Percentiles rank a stretch among this genome's conserved stretches.
Conservation (phyloP, 345 rosid genomes). For the Bruguiera gymnorhiza region DNA sequence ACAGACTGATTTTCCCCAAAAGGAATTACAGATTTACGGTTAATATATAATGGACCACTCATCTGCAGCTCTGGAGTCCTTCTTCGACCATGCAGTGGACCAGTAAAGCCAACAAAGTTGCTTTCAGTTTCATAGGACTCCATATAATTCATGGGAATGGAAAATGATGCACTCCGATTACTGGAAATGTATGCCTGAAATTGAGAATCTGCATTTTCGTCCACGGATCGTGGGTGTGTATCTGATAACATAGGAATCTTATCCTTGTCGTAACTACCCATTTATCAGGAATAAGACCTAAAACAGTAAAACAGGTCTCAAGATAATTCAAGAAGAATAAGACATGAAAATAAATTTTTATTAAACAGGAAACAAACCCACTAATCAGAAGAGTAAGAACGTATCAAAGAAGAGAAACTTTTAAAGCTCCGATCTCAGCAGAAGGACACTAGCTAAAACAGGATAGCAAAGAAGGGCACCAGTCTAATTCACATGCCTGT, state of each 20-base stretch:
- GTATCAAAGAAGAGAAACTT: neutral
- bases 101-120: slow-evolving; percentile 62
- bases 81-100: slow-evolving; percentile 73
- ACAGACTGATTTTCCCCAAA: slow-evolving; percentile 28
- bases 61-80: slow-evolving; percentile 46
- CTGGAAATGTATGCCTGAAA: slow-evolving; percentile 34
- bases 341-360: neutral
- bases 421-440: neutral
- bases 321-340: neutral
- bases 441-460: neutral
- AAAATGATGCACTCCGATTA: slow-evolving; percentile 59
- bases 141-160: slow-evolving; percentile 42
- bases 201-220: slow-evolving; percentile 35
- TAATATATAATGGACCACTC: slow-evolving; percentile 65
- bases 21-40: slow-evolving; percentile 33
- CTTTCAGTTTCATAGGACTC: slow-evolving; percentile 45
- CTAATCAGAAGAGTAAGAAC: neutral
- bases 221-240: slow-evolving; percentile 22
- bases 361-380: neutral
- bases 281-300: slow-evolving; percentile 29
- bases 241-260: slow-evolving; percentile 62
- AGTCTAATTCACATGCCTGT: neutral
- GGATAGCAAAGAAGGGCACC: neutral
- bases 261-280: slow-evolving; percentile 57
- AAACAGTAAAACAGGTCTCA: slow-evolving; percentile 4